These are phyloP conservation scores for Rhytidhysteron rufulum DNA, from an alignment of 2,329 filamentous ascomycete species.

Conservation along the genomic window DNA sequence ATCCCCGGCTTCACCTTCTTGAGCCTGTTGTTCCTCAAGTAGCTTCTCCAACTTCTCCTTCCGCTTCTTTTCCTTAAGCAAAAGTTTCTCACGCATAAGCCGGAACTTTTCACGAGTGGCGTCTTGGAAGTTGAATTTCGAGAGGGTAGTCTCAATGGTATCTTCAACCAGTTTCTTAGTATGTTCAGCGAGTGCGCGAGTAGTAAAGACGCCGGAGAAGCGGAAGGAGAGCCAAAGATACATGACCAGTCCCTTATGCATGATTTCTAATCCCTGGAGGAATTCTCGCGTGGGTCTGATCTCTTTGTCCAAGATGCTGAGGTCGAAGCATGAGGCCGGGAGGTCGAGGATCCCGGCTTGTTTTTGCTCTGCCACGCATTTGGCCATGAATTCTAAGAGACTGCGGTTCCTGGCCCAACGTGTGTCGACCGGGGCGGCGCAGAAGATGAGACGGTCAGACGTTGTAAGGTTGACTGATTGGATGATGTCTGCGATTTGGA, in stretches of 20 bases:
- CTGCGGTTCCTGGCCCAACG: slow-evolving; percentile 43
- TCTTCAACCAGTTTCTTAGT: slow-evolving; percentile 74
- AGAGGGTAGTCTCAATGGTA: slow-evolving; percentile 64
- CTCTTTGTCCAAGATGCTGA: slow-evolving; percentile 66
- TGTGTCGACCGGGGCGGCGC: slow-evolving; percentile 64
- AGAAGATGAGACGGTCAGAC: slow-evolving; percentile 71
- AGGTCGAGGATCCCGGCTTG: slow-evolving; percentile 70
- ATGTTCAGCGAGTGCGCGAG: slow-evolving; percentile 71
- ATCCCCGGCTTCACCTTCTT: neutral
- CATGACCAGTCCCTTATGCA: slow-evolving; percentile 78
- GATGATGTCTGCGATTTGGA: slow-evolving; percentile 69
- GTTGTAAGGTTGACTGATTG: slow-evolving; percentile 67
- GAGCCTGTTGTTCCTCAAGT: neutral
- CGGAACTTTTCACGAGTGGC: slow-evolving; percentile 8
- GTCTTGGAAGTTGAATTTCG: slow-evolving; percentile 49
- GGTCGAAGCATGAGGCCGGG: slow-evolving; percentile 59
- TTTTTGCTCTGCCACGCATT: slow-evolving; percentile 63
- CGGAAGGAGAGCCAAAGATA: slow-evolving; percentile 95
- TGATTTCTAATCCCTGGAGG: slow-evolving; percentile 64
- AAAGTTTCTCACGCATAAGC: neutral
- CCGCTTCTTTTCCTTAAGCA: slow-evolving; percentile 7
- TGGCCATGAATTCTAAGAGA: slow-evolving; percentile 62
- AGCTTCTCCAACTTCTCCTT: slow-evolving; percentile 1
- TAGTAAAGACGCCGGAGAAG: slow-evolving; percentile 74
- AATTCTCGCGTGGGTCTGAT: slow-evolving; percentile 50